Evolutionary conservation across 2,329 filamentous ascomycete genomes (phyloP).

Genomic region (Sporothrix humicola): DNA sequence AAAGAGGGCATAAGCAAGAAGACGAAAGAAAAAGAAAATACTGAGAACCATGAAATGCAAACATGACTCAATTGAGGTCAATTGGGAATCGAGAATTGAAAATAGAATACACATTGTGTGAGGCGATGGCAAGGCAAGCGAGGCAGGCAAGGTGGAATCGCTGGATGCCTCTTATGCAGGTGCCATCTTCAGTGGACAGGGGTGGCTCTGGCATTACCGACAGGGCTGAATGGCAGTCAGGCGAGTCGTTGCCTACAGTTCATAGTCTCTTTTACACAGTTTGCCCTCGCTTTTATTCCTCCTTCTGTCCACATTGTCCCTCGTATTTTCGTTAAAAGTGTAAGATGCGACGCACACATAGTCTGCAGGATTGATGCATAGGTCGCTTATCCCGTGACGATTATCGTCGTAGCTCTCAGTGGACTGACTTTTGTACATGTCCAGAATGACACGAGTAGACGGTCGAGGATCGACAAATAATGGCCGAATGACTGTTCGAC

Average conservation of each 20-base stretch:
- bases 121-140: neutral
- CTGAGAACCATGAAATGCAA: neutral
- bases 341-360: neutral
- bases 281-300: no score
- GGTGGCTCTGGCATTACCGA: conserved; percentile 1
- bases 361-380: neutral
- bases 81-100: neutral
- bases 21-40: neutral
- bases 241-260: neutral
- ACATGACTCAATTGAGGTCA: neutral
- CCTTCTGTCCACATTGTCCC: no score
- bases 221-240: conserved; percentile 10
- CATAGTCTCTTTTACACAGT: neutral
- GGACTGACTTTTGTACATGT: neutral
- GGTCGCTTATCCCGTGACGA: neutral
- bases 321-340: neutral
- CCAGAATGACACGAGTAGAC: neutral
- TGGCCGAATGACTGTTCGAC: neutral
- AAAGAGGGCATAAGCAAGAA: neutral
- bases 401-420: neutral
- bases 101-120: no score
- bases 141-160: neutral
- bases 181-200: neutral
- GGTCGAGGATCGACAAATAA: neutral
- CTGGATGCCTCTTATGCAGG: conserved; percentile 5